Percentiles rank a stretch among this genome's conserved stretches.
phyloP scores from a whole-genome alignment of 345 rosid genomes.

The Eucalyptus erythrocorys region DNA sequence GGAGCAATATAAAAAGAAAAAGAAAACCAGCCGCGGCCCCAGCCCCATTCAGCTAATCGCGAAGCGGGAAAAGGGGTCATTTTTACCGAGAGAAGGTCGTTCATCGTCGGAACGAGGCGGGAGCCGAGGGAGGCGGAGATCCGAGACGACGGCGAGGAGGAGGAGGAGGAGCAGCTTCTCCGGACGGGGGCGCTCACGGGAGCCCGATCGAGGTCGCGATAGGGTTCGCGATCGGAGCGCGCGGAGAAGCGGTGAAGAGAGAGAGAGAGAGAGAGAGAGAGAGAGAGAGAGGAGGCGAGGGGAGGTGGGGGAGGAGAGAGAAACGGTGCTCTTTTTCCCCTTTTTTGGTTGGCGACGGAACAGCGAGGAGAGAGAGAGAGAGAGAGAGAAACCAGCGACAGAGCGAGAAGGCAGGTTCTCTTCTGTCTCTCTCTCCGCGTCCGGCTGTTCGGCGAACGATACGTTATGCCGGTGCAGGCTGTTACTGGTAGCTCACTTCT shows the following conservation, averaged over 20 bases:
- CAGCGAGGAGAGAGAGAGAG: not conserved
- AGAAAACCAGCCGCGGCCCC: not conserved
- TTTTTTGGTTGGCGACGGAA: not conserved
- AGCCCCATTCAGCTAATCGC: not conserved
- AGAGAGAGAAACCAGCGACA: not conserved
- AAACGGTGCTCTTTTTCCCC: no score
- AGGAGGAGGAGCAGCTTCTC: not conserved
- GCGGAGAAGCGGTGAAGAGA: not conserved
- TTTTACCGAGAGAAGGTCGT: conserved; percentile 73
- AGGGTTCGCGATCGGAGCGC: not conserved
- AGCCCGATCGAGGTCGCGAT: not conserved
- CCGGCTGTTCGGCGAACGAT: not conserved
- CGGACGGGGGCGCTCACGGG: not conserved
- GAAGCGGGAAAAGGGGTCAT: not conserved
- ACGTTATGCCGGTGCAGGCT: not conserved
- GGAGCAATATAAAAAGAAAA: not conserved
- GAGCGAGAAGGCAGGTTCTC: not conserved
- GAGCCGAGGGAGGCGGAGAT: not conserved
- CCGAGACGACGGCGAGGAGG: not conserved
- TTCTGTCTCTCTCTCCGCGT: not conserved
- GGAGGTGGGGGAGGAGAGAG: not conserved
- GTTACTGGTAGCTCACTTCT: not conserved
- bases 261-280: not conserved
- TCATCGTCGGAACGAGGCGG: conserved; percentile 37
- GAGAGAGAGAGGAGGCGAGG: not conserved